Base-by-base conservation (phyloP, 345 rosid genomes). In the Eucalyptus sp. region DNA sequence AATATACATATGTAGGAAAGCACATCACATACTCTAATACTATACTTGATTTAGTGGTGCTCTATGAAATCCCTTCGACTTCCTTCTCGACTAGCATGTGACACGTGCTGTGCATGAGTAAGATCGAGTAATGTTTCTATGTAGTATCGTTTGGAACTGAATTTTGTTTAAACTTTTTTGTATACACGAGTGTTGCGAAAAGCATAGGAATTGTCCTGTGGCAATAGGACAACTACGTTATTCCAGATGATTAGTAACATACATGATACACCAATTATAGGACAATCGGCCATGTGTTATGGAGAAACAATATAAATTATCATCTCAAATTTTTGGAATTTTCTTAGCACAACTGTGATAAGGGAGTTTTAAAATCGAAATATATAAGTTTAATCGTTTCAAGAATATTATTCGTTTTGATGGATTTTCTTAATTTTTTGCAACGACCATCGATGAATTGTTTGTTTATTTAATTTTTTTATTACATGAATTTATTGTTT, bases 121-220 rank as follows among this genome's bases (percentile, higher is more conserved):
- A 17, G 11, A 33, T 68, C 9, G 81, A 33, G 25, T 68, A 17
- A 9, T 18, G 22, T 33, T 33, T 33, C 13, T 33, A 33, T 68
- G 7, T 33, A 33, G 0, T 17, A 68, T 68, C 12, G 13, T 33
- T 5, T 0, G 25, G 13, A 33, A 68, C 13, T 33, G 6, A 2
- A 33, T 33, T 68, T 33, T 20, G 24, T 68, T 68, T 17, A 4
- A 66, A 9, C 80, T 33, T 33, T 33, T 31, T 15, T 0, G 7
- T 33, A 9, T 17, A 33, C 80, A 5, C 2, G 80, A 68, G 44
- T 33, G 24, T 18, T 5, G 80, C 1, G 71, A 62, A 68, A 68
- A 68, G 13, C 25, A 17, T 4, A 13, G 24, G 44, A 68, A 22
- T 68, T 68, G 25, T 68, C 13, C 24, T 4, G 0, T 68, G 0